Base-by-base conservation (phyloP, 495 filamentous ascomycete genomes). In the Astrothelium macrocarpum region DNA sequence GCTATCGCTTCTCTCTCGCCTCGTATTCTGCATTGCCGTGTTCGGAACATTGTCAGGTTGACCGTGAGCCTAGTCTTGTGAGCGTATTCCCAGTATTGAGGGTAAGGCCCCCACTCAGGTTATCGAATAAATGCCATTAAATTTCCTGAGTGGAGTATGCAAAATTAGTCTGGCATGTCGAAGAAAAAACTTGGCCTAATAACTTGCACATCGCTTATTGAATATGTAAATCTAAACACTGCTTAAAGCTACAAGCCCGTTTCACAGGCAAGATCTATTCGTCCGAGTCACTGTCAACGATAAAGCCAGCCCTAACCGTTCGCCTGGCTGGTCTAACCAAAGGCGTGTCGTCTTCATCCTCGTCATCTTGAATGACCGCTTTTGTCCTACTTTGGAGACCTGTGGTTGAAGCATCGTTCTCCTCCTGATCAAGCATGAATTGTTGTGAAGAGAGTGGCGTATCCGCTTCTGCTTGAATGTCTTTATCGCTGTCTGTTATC, bases 261-360 rank as follows among this genome's bases (percentile, higher is more conserved):
- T 26, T 26, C 12, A n/a, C 12, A n/a, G 2, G 20, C 25, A 56
- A 25, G 26, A 26, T 5, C 32, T 64, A 53, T 4, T 64, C 62
- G 16, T 67, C 66, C 9, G 62, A 65, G 49, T 71, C 69, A 45
- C 82, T 84, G 68, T 85, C 82, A 53, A 83, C 64, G 61, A 84
- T 70, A 64, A 84, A 84, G 28, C 80, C 81, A 3, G 77, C 78
- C 67, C 76, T 76, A 1, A 74, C 74, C 59, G 74, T 78, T 58
- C 72, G 71, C 67, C 79, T 72, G 28, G 45, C 39, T 23, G 68
- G 61, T 39, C 67, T 70, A 23, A 25, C 16, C 16, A 70, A 29
- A 31, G 62, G 64, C 36, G 39, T 60, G 59, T 68, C 64, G 31
- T 70, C 67, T 25, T 70, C 68, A 31, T 62, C 59, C 14, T 59